These are phyloP conservation scores for Neltuma alba DNA, from an alignment of 306 rosid genomes.

Conservation along the genomic window DNA sequence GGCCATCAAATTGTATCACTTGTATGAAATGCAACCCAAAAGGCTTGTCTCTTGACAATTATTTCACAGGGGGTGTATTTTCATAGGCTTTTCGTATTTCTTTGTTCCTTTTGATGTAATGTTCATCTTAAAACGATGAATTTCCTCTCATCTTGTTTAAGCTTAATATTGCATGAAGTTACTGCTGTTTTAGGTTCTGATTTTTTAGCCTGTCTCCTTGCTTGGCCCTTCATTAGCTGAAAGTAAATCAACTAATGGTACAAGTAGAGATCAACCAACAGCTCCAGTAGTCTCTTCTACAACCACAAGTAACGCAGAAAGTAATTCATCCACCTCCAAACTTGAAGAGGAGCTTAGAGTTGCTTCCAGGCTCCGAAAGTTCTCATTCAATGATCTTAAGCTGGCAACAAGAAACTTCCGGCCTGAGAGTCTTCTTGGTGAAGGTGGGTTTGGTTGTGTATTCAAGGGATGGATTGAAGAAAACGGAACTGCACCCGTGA, in stretches of 20 bases:
- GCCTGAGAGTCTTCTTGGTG: conserved; percentile 95
- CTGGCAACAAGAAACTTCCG: conserved; percentile 86
- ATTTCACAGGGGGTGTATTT: not conserved
- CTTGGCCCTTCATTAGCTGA: conserved; percentile 44
- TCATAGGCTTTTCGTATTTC: conserved; percentile 13
- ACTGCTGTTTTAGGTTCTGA: conserved; percentile 11
- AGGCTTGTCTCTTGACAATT: conserved; percentile 43
- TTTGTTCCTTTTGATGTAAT: not conserved
- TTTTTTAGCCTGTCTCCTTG: conserved; percentile 15
- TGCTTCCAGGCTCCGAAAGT: conserved; percentile 79
- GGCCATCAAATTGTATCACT: not conserved
- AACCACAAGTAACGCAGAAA: conserved; percentile 80
- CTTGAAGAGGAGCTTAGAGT: conserved; percentile 89
- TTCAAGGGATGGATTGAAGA: conserved; percentile 96
- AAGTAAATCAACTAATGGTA: conserved; percentile 65
- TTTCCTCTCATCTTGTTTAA: conserved; percentile 5
- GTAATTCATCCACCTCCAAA: conserved; percentile 80
- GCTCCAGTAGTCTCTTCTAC: conserved; percentile 67
- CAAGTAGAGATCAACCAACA: conserved; percentile 78
- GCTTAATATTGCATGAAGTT: not conserved
- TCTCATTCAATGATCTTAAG: conserved; percentile 80
- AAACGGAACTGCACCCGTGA: conserved; percentile 94
- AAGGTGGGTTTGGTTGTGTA: conserved; percentile 94
- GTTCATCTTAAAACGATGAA: not conserved
- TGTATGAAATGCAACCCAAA: conserved; percentile 3